These are phyloP conservation scores for Debaryomyces tyrocola DNA, from an alignment of 805 yeast species.

Conservation along the genomic window DNA sequence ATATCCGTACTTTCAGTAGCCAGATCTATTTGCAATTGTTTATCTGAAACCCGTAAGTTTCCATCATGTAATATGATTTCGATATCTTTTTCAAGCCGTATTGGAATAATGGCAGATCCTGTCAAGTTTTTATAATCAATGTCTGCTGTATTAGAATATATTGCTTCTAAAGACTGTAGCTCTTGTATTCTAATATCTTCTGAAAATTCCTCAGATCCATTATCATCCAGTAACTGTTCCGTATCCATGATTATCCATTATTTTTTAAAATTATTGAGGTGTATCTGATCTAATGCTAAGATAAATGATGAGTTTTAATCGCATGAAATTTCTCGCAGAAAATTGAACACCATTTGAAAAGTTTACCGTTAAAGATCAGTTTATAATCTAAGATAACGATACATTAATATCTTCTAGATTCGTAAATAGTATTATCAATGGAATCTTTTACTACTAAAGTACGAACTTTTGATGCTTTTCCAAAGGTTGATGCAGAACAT, in stretches of 20 bases:
- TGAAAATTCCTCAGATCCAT: conserved; percentile 10
- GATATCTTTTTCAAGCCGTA: conserved; percentile 18
- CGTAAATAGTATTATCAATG: conserved; percentile 18
- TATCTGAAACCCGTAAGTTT: background rate
- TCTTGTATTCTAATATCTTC: conserved; percentile 34
- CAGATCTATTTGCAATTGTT: too few relatives aligned
- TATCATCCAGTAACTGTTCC: background rate
- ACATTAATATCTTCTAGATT: too few relatives aligned
- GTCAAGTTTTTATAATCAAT: conserved; percentile 7
- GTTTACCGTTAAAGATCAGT: too few relatives aligned
- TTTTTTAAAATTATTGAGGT: background rate
- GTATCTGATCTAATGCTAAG: background rate
- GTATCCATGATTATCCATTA: background rate
- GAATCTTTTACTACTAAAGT: conserved; percentile 39
- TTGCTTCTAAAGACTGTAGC: conserved; percentile 38
- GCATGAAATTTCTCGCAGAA: background rate
- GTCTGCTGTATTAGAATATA: conserved; percentile 37
- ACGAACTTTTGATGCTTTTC: conserved; percentile 47
- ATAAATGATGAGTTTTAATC: background rate
- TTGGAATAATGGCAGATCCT: conserved; percentile 29
- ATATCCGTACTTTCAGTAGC: background rate
- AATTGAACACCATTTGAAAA: too few relatives aligned
- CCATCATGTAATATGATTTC: conserved; percentile 7
- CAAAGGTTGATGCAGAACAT: conserved; percentile 51
- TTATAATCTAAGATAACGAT: too few relatives aligned